Conservation (phyloP, 306 rosid species). For the Sicyos edulis region DNA sequence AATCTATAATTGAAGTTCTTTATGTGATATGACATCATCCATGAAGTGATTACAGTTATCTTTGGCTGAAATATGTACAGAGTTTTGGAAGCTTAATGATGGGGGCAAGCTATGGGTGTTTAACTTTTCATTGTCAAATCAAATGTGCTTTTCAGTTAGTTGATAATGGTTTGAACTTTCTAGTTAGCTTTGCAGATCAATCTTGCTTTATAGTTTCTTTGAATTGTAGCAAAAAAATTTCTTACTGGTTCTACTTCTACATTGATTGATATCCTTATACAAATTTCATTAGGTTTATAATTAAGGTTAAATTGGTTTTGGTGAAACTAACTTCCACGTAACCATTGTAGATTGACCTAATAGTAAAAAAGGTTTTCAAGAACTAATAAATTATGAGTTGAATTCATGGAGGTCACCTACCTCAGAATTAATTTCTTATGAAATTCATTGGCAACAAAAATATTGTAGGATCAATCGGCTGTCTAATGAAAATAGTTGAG, state of each 20-base stretch:
- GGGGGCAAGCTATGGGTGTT: neutral
- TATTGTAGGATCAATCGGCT: no score
- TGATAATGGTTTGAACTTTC: no score
- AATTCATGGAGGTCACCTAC: no score
- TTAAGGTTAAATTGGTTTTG: neutral
- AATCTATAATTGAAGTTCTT: neutral
- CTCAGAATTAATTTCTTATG: no score
- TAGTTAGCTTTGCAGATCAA: neutral
- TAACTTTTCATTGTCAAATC: neutral
- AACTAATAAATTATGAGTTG: no score
- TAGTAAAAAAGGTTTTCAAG: no score
- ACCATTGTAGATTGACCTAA: no score
- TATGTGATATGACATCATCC: neutral
- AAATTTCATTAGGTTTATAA: neutral
- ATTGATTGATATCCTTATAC: neutral
- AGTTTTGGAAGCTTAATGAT: neutral
- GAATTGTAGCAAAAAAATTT: neutral
- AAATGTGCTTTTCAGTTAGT: neutral
- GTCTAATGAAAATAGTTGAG: no score
- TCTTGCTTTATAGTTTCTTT: neutral
- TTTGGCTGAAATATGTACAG: neutral
- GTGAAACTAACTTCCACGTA: neutral
- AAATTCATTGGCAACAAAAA: no score
- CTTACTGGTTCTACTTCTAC: neutral
- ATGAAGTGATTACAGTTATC: neutral